Percentiles rank a stretch among this genome's conserved stretches.
phyloP scores from a whole-genome alignment of 2,329 filamentous ascomycete genomes.

The Claviceps paspali region DNA sequence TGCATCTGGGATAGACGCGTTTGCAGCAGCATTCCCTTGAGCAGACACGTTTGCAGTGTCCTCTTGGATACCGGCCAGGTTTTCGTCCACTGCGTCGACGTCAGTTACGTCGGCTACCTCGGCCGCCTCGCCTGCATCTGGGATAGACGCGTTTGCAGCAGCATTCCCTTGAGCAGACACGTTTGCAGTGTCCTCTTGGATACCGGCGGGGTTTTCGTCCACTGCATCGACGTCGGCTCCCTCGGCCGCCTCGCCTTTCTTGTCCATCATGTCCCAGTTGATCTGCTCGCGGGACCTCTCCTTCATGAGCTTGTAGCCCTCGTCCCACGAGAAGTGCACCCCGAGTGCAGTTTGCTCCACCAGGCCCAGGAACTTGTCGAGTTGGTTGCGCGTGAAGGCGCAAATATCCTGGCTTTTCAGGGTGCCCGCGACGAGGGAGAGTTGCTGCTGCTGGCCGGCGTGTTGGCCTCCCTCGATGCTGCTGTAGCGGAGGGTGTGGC shows the following conservation, averaged over 20 bases:
- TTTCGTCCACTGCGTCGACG: too few relatives aligned
- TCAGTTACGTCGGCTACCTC: too few relatives aligned
- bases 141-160: too few relatives aligned
- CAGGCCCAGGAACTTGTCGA: constrained; percentile 12
- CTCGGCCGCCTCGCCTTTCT: constrained; percentile 5
- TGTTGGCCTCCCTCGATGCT: constrained; percentile 35
- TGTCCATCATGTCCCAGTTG: constrained; percentile 13
- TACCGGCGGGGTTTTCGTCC: background rate
- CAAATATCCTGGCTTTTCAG: too few relatives aligned
- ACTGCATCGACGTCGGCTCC: background rate
- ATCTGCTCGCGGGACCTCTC: constrained; percentile 13
- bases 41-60: too few relatives aligned
- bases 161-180: too few relatives aligned
- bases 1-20: too few relatives aligned
- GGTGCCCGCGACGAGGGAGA: constrained; percentile 24
- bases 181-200: too few relatives aligned
- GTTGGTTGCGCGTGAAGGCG: background rate
- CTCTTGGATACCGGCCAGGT: too few relatives aligned
- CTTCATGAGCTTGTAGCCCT: constrained; percentile 16
- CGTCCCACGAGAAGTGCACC: constrained; percentile 19
- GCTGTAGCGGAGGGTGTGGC: constrained; percentile 33
- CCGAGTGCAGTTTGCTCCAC: constrained; percentile 17
- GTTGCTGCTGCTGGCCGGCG: constrained; percentile 34
- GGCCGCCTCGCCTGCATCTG: too few relatives aligned
- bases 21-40: too few relatives aligned